These are phyloP conservation scores for Mortierella sp. DNA, from an alignment of 371 early-diverging fungal species.

Conservation along the genomic window DNA sequence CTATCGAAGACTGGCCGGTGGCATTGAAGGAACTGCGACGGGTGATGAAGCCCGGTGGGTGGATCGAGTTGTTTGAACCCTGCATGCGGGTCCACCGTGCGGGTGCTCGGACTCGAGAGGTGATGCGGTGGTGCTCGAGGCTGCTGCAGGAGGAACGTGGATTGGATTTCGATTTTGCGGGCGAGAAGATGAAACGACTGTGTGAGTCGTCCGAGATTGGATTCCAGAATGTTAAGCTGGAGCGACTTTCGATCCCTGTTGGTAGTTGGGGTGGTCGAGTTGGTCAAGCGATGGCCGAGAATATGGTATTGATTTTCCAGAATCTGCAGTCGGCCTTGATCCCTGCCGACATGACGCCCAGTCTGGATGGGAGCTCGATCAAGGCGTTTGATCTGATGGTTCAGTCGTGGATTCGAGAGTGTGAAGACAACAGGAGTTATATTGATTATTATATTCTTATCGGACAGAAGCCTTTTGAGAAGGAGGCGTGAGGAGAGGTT, in stretches of 20 bases:
- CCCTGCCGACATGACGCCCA: conserved; percentile 9
- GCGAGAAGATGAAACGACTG: conserved; percentile 50
- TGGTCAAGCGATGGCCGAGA: conserved; percentile 56
- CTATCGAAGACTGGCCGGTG: conserved; percentile 52
- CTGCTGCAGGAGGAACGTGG: conserved; percentile 54
- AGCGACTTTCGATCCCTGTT: conserved; percentile 51
- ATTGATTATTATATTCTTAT: conserved; percentile 52
- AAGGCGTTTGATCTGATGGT: conserved; percentile 52
- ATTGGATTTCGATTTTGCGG: conserved; percentile 55
- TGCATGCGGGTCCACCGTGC: conserved; percentile 55
- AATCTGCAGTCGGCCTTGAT: conserved; percentile 44
- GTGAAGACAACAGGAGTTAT: conserved; percentile 52
- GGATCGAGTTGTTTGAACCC: conserved; percentile 57
- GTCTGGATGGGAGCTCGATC: conserved; percentile 21
- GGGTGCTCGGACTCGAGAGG: conserved; percentile 44
- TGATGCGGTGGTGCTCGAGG: conserved; percentile 50
- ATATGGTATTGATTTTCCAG: conserved; percentile 56
- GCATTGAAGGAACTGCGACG: conserved; percentile 52
- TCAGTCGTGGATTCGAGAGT: conserved; percentile 54
- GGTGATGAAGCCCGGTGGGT: conserved; percentile 55
- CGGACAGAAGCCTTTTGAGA: conserved; percentile 38
- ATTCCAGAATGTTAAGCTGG: conserved; percentile 45
- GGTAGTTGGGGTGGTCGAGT: conserved; percentile 54
- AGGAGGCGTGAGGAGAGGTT: neutral
- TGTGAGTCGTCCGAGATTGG: conserved; percentile 49